Evolutionary conservation across 257 asterid species (phyloP).

Genomic region (Voacanga thouarsii): DNA sequence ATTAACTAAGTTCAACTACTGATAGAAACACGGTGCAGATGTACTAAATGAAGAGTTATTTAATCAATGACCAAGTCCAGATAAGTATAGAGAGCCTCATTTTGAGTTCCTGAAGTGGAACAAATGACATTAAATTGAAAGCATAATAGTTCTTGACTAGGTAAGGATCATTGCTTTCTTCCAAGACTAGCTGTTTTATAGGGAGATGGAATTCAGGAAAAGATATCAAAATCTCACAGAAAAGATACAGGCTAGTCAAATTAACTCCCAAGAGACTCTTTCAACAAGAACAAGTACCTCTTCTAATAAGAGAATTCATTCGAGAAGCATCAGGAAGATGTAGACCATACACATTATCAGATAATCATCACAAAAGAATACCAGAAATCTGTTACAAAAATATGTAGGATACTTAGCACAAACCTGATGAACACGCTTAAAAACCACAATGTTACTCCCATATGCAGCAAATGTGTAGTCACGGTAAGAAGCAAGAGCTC

Average conservation of each 20-base stretch:
- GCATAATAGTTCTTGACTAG: background rate
- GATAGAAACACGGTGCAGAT: background rate
- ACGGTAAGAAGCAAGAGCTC: conserved; percentile 86
- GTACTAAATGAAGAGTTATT: background rate
- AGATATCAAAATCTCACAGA: background rate
- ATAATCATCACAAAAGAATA: background rate
- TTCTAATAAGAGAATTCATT: background rate
- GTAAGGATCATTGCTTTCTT: background rate
- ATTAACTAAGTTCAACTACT: background rate
- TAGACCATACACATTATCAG: background rate
- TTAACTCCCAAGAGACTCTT: too few species aligned
- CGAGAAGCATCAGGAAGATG: background rate
- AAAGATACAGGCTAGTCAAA: background rate
- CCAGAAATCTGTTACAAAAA: conserved; percentile 2
- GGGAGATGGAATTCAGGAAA: background rate
- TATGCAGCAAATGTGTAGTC: conserved; percentile 89
- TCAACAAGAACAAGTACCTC: background rate
- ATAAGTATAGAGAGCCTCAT: background rate
- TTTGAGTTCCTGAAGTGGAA: background rate
- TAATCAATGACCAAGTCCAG: background rate
- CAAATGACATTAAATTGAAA: background rate
- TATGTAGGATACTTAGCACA: background rate
- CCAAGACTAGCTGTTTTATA: background rate
- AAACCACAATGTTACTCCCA: conserved; percentile 68
- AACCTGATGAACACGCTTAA: conserved; percentile 90